These are phyloP conservation scores for Knoxia roxburghii DNA, from an alignment of 257 asterid species.

Conservation along the genomic window DNA sequence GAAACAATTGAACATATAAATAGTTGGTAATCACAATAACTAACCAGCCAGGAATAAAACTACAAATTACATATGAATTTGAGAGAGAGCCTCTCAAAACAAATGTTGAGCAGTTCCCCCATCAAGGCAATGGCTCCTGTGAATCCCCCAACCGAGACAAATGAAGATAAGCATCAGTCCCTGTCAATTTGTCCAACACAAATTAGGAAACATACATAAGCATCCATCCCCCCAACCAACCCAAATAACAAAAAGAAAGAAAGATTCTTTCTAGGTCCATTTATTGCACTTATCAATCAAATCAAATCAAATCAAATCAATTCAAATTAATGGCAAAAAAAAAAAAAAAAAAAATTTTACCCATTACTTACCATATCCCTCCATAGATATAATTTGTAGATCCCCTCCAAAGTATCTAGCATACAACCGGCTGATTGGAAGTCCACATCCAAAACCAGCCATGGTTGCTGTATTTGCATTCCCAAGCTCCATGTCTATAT, in stretches of 20 bases:
- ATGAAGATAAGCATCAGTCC: conserved; percentile 53
- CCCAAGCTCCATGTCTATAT: conserved; percentile 47
- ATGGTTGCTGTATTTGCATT: conserved; percentile 46
- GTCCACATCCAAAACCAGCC: conserved; percentile 98
- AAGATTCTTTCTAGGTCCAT: too few relatives aligned
- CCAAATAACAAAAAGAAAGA: too few relatives aligned
- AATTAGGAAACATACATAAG: background rate
- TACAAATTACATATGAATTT: too few relatives aligned
- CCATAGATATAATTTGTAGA: conserved; percentile 91
- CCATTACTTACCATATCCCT: conserved; percentile 71
- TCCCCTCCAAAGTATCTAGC: conserved; percentile 97
- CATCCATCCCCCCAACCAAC: background rate
- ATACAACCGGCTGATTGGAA: conserved; percentile 89
- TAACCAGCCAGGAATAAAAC: too few relatives aligned
- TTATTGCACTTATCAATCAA: too few relatives aligned
- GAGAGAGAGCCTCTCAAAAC: too few relatives aligned
- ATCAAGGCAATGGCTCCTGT: conserved; percentile 49
- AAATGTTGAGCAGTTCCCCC: background rate
- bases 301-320: too few relatives aligned
- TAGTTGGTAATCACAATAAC: too few relatives aligned
- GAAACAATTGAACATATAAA: too few relatives aligned
- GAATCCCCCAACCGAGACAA: conserved; percentile 50
- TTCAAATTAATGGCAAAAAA: too few relatives aligned
- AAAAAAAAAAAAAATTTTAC: background rate
- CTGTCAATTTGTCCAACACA: too few relatives aligned